A percentile compares a stretch with the other conserved stretches of the same genome.
Evolutionary conservation across 208 protist species (phyloP).

Genomic region (Strigomonas culicis): DNA sequence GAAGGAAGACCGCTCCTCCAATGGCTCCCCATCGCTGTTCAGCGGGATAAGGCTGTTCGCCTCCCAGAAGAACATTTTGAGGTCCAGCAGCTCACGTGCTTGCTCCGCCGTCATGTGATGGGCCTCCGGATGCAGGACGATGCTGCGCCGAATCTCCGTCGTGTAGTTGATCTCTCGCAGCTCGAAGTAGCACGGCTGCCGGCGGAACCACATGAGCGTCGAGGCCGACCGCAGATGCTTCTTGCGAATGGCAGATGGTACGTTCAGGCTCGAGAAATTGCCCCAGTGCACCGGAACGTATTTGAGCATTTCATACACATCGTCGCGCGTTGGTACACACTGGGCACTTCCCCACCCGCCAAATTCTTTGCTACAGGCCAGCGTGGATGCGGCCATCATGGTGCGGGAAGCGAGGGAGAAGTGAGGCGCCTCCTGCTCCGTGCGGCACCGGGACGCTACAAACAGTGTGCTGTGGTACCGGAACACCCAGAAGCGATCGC

Average conservation of each 20-base stretch:
- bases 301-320: constrained; percentile 78
- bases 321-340: constrained; percentile 56
- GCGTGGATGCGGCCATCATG: not conserved
- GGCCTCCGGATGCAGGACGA: constrained; percentile 73
- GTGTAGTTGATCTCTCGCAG: constrained; percentile 64
- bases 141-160: constrained; percentile 68
- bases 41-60: constrained; percentile 64
- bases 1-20: constrained; percentile 17
- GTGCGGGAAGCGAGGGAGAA: constrained; percentile 37
- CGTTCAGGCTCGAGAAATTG: constrained; percentile 51
- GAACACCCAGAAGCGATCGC: constrained; percentile 24
- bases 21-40: constrained; percentile 26
- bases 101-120: constrained; percentile 65
- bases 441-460: constrained; percentile 25
- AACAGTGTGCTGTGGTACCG: constrained; percentile 14
- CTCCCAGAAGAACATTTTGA: constrained; percentile 9
- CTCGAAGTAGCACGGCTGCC: constrained; percentile 86
- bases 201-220: constrained; percentile 67
- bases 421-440: constrained; percentile 30
- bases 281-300: constrained; percentile 86
- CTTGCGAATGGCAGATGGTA: constrained; percentile 50
- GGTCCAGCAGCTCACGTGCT: constrained; percentile 35
- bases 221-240: constrained; percentile 61
- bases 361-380: constrained; percentile 33
- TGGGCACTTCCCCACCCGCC: constrained; percentile 56